A percentile compares a stretch with the other conserved stretches of the same genome.
phyloP scores from a whole-genome alignment of 108 stramenopile species.

The Nitzschia putrida region DNA sequence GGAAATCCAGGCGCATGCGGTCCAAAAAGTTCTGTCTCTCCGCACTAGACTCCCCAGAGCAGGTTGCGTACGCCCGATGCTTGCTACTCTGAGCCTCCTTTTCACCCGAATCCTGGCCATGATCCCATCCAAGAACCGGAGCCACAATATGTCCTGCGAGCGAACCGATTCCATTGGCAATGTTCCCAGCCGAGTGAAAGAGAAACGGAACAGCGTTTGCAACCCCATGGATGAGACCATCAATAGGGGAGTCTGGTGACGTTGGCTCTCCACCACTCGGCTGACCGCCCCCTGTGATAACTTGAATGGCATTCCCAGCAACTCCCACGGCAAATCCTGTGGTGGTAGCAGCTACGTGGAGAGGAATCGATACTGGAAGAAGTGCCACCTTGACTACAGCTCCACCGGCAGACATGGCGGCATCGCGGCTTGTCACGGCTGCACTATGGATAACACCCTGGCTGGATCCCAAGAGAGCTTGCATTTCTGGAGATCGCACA shows the following conservation, averaged over 20 bases:
- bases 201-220: constrained; percentile 26
- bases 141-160: not conserved
- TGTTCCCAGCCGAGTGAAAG: constrained; percentile 1
- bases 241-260: constrained; percentile 8
- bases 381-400: constrained; percentile 35
- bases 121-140: not conserved
- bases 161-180: constrained; percentile 15
- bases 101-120: not conserved
- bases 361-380: constrained; percentile 46
- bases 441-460: constrained; percentile 17
- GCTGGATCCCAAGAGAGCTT: constrained; percentile 30
- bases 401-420: constrained; percentile 29
- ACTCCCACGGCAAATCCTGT: constrained; percentile 21
- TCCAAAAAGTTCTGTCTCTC: constrained; percentile 34
- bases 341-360: constrained; percentile 38
- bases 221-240: constrained; percentile 18
- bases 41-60: constrained; percentile 11
- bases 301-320: constrained; percentile 20
- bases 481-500: constrained; percentile 43
- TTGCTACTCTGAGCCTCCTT: not conserved
- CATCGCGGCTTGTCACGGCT: constrained; percentile 10
- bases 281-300: constrained; percentile 8
- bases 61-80: not conserved
- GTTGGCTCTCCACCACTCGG: constrained; percentile 3
- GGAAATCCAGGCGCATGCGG: constrained; percentile 43